phyloP scores from a whole-genome alignment of 2,329 filamentous ascomycete species.

The Zelopaecilomyces penicillatus region DNA sequence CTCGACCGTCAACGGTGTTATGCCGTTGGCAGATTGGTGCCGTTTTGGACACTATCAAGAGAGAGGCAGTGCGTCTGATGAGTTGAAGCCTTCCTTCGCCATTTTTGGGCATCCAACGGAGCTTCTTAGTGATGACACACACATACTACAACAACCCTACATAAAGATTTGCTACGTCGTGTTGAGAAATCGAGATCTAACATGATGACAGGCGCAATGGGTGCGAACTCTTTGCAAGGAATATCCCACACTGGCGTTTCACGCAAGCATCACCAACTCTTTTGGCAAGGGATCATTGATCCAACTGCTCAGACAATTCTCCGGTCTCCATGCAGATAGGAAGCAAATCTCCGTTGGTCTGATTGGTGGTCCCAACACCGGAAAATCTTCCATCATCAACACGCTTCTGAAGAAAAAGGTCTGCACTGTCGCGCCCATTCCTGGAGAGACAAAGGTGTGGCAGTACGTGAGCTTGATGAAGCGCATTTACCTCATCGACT shows the following conservation, averaged over 20 bases:
- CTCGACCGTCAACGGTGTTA: conserved; percentile 26
- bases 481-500: conserved; percentile 84
- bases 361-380: conserved; percentile 73
- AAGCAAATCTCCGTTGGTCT: conserved; percentile 94
- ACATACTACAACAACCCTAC: conserved; percentile 37
- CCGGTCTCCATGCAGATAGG: conserved; percentile 74
- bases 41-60: conserved; percentile 84
- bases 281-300: conserved; percentile 96
- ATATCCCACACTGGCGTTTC: conserved; percentile 89
- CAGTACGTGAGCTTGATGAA: conserved; percentile 96
- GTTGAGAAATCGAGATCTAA: conserved; percentile 8
- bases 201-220: conserved; percentile 70
- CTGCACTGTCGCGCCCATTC: conserved; percentile 86
- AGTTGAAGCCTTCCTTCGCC: conserved; percentile 86
- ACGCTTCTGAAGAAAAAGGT: conserved; percentile 91
- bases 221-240: conserved; percentile 82
- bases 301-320: conserved; percentile 85
- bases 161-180: conserved; percentile 9
- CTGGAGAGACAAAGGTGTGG: conserved; percentile 96
- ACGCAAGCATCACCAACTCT: conserved; percentile 88
- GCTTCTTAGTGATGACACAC: conserved; percentile 99
- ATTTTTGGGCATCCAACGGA: conserved; percentile 51
- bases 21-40: conserved; percentile 58
- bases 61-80: conserved; percentile 77
- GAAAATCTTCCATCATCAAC: conserved; percentile 97